Conservation (phyloP, 768 basidiomycete genomes). For the Tylopilus felleus region DNA sequence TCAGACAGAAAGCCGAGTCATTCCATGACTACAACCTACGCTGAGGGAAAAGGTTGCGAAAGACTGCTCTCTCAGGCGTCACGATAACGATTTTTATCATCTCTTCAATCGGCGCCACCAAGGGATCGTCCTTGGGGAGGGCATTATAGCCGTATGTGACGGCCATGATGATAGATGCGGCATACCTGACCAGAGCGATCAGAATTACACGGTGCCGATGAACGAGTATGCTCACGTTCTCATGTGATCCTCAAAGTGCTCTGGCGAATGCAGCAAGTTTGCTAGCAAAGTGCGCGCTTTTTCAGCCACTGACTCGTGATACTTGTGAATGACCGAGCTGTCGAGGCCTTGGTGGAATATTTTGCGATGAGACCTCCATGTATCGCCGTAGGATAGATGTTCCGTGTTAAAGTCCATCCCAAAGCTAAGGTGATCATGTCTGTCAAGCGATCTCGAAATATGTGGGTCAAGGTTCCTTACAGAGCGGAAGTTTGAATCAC, state of each 20-base stretch:
- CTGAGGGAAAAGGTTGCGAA: slow-evolving; percentile 20
- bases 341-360: slow-evolving; percentile 15
- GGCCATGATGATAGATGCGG: slow-evolving; percentile 20
- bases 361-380: slow-evolving; percentile 17
- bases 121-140: slow-evolving; percentile 16
- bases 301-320: slow-evolving; percentile 11
- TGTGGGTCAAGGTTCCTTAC: background rate
- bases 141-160: slow-evolving; percentile 21
- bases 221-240: slow-evolving; percentile 17
- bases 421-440: slow-evolving; percentile 12
- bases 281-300: slow-evolving; percentile 6
- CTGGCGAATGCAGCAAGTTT: slow-evolving; percentile 14
- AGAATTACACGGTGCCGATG: background rate
- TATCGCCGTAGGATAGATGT: slow-evolving; percentile 17
- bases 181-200: slow-evolving; percentile 9
- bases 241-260: slow-evolving; percentile 12
- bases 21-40: slow-evolving; percentile 11
- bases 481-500: slow-evolving; percentile 3
- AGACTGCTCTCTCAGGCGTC: slow-evolving; percentile 20
- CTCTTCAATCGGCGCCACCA: slow-evolving; percentile 14
- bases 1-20: background rate
- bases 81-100: slow-evolving; percentile 4
- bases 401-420: slow-evolving; percentile 24
- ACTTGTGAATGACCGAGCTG: slow-evolving; percentile 6
- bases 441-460: background rate